phyloP scores from a whole-genome alignment of 306 rosid genomes.

The Prunus fruticosa region DNA sequence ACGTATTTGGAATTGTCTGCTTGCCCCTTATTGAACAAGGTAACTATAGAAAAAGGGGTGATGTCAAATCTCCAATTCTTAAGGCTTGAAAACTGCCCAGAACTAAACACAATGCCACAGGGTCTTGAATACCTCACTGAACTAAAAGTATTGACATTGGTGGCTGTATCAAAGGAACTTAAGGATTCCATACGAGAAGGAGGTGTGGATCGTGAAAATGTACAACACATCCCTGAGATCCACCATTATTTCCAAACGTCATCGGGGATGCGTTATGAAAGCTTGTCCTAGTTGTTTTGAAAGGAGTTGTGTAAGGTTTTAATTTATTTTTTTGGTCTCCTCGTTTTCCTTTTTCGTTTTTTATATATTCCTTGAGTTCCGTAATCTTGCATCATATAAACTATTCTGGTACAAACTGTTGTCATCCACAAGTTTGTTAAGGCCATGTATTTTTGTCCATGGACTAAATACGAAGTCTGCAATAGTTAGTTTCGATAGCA shows the following conservation, averaged over 20 bases:
- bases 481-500: no score
- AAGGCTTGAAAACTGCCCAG: neutral
- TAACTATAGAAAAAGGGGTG: constrained; percentile 7
- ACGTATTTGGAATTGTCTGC: neutral
- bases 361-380: no score
- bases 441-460: neutral
- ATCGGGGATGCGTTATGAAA: neutral
- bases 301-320: neutral
- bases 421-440: neutral
- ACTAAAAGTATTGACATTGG: neutral
- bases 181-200: neutral
- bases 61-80: neutral
- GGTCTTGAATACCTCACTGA: constrained; percentile 11
- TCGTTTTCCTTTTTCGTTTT: no score
- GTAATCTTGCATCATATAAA: no score
- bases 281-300: neutral
- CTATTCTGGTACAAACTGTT: neutral
- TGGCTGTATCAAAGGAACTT: neutral
- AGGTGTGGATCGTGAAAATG: neutral
- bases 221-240: neutral
- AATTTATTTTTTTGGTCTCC: no score
- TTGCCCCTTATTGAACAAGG: neutral
- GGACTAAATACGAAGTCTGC: neutral
- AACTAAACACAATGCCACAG: neutral
- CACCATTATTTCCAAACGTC: no score